Evolutionary conservation across 345 rosid genomes (phyloP).

Genomic region (Odontarrhena argentea): DNA sequence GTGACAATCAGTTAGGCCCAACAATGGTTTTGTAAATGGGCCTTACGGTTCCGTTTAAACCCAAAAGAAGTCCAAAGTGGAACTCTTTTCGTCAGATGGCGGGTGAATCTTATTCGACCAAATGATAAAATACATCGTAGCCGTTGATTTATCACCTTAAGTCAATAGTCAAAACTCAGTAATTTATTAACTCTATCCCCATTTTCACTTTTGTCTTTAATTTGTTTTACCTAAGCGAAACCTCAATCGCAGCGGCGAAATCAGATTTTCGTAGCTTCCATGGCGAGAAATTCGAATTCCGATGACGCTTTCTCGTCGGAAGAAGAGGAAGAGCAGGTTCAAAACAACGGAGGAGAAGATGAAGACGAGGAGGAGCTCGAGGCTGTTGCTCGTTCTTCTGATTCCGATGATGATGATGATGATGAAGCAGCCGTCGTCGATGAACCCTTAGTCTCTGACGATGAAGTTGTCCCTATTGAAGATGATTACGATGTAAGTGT

Average conservation of each 20-base stretch:
- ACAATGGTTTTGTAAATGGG: not conserved
- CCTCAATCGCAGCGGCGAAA: constrained; percentile 47
- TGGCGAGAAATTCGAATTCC: constrained; percentile 65
- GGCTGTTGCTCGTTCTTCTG: constrained; percentile 87
- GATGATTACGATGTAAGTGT: constrained; percentile 48
- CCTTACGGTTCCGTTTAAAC: not conserved
- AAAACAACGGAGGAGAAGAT: constrained; percentile 55
- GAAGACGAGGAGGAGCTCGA: constrained; percentile 93
- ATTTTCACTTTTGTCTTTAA: not conserved
- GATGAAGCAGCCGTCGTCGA: constrained; percentile 49
- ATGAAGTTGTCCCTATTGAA: constrained; percentile 40
- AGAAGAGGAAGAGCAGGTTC: constrained; percentile 54
- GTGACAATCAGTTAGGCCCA: not conserved
- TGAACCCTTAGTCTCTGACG: constrained; percentile 42
- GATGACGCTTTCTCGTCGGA: constrained; percentile 61
- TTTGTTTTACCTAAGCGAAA: constrained; percentile 12
- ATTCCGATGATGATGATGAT: constrained; percentile 47
- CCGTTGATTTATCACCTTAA: constrained; percentile 15
- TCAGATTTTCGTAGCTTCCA: constrained; percentile 49
- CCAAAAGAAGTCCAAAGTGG: constrained; percentile 18
- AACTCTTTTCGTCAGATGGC: constrained; percentile 16
- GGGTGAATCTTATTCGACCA: constrained; percentile 16
- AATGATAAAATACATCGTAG: constrained; percentile 2
- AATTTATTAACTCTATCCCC: not conserved
- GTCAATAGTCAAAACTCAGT: not conserved